Evolutionary conservation across 352 stramenopile genomes (phyloP), one percentile per base, ranked within the genome.

Genomic region (Globisporangium carolinianum): DNA sequence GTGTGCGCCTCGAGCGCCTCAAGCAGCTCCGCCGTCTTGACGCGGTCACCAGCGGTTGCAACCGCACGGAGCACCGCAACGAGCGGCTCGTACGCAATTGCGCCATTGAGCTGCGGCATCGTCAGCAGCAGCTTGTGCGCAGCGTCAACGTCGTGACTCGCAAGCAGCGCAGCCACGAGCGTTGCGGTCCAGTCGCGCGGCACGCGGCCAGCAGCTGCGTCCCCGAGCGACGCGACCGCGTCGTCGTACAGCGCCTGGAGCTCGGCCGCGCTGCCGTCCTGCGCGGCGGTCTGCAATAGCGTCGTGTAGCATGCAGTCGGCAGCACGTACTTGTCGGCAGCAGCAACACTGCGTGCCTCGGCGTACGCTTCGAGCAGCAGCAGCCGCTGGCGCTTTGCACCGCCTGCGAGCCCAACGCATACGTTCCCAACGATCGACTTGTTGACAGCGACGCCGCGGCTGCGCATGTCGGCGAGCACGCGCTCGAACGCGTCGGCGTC

Each of bases 281-380:
- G 63, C 10, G 64, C 67, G 9, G 58, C 71, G 38, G 68, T 61
- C 17, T 68, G 60, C 61, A 88, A 52, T 46, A 88, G 41, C 3
- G 72, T 76, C 41, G 63, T 66, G 62, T 82, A 88, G 53, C 72
- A 79, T 37, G 62, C 32, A 15, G 66, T 63, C 35, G 73, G 73
- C 41, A 85, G 68, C 39, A 75, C 48, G 64, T 76, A 88, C 11
- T 49, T 68, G 58, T 87, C 77, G 18, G 67, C 60, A 2, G 62
- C 57, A 2, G 62, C 57, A 10, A 60, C 56, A 17, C 43, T 58
- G 51, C 67, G 62, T 32, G 63, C 66, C 18, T 71, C 61, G 6
- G 64, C 61, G 65, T 82, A 88, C 46, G 69, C 73, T 42, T 88
- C 75, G 14, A 88, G 65, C 43, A 88, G 56, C 53, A 74, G 64